A percentile compares a stretch with the other conserved stretches of the same genome.
Evolutionary conservation across 169 alveolate species (phyloP).

Genomic region (Pseudocohnilembus persalinus): DNA sequence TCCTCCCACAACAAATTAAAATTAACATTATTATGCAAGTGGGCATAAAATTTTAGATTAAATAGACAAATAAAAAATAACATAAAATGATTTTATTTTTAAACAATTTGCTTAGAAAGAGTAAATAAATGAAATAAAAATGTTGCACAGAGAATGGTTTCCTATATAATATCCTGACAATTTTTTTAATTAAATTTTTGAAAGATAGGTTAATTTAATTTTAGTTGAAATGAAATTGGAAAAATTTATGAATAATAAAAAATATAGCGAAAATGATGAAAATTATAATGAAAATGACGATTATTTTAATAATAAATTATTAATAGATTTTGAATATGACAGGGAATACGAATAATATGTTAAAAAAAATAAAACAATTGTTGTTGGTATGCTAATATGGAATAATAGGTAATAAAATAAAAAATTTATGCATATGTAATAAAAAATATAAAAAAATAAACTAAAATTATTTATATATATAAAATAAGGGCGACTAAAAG

Average conservation of each 20-base stretch:
- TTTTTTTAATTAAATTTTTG: constrained; percentile 3
- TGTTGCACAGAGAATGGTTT: constrained; percentile 36
- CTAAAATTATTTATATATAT: constrained; percentile 5
- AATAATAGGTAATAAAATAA: neutral
- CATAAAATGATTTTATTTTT: constrained; percentile 15
- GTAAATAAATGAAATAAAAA: constrained; percentile 20
- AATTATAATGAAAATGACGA: no score
- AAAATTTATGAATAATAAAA: neutral
- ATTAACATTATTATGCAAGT: constrained; percentile 14
- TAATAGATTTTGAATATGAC: neutral
- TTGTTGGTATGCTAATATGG: constrained; percentile 11
- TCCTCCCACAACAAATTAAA: constrained; percentile 29
- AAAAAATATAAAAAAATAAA: constrained; percentile 10
- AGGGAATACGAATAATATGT: neutral
- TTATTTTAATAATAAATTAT: no score
- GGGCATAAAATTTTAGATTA: constrained; percentile 6
- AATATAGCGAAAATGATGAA: neutral
- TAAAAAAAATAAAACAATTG: constrained; percentile 9
- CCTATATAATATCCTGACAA: constrained; percentile 28
- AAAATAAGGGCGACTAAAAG: neutral
- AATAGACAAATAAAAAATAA: constrained; percentile 10
- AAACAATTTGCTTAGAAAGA: neutral
- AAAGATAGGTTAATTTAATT: neutral
- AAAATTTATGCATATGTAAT: constrained; percentile 5
- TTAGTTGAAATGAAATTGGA: constrained; percentile 19